phyloP scores from a whole-genome alignment of 305 asterid species.

The Solanum hybrid region DNA sequence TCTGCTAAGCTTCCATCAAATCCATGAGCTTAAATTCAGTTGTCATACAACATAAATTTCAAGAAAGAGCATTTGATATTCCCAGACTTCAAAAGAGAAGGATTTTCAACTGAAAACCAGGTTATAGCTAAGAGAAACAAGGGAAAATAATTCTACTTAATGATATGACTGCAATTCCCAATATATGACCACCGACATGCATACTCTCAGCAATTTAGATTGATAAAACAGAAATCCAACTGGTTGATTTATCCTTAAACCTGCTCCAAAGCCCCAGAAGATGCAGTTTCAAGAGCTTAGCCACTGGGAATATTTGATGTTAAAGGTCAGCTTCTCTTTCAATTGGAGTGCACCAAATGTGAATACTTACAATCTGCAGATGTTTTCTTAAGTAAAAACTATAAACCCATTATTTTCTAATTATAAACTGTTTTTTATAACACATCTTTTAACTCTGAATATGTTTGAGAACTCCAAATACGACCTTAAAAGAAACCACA shows the following conservation, averaged over 20 bases:
- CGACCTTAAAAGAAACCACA: not conserved
- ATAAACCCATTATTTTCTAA: not conserved
- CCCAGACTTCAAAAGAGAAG: not conserved
- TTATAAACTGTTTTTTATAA: not conserved
- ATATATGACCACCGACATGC: not conserved
- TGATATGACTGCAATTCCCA: not conserved
- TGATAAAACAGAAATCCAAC: not conserved
- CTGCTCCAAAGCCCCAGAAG: not conserved
- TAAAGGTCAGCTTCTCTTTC: not conserved
- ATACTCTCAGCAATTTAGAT: not conserved
- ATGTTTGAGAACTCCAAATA: not conserved
- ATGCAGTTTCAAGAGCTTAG: not conserved
- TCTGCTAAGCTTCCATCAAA: slow-evolving; percentile 27
- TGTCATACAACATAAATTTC: not conserved
- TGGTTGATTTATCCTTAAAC: not conserved
- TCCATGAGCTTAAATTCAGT: slow-evolving; percentile 14
- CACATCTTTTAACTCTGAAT: not conserved
- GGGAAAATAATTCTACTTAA: not conserved
- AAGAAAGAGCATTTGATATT: slow-evolving; percentile 6
- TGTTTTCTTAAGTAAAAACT: not conserved
- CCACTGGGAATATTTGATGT: not conserved
- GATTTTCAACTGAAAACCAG: slow-evolving; percentile 1
- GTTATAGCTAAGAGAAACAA: not conserved
- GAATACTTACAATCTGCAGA: slow-evolving; percentile 4
- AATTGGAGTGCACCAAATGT: not conserved